phyloP scores from a whole-genome alignment of 345 rosid species.

The Geranium rotundifolium region DNA sequence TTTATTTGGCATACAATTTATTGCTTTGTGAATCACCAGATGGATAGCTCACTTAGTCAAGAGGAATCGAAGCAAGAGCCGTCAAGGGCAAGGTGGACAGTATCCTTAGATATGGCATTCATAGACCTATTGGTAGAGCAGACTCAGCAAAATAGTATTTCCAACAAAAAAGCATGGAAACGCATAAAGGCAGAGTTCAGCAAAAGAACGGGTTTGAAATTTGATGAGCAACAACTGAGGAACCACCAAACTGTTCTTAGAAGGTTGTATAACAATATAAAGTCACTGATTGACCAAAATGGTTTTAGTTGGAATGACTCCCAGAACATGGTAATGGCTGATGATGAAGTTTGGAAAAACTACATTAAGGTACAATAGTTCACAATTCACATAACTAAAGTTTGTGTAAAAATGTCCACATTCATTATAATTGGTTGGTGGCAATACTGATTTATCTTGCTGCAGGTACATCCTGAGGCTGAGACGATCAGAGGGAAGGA shows the following conservation, averaged over 20 bases:
- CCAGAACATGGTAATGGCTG: not conserved
- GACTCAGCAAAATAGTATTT: not conserved
- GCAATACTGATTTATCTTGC: not conserved
- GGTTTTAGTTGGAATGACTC: not conserved
- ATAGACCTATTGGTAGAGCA: not conserved
- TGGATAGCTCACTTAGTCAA: not conserved
- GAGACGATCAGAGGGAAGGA: slow-evolving; percentile 2
- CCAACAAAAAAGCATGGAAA: not conserved
- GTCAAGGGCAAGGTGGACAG: not conserved
- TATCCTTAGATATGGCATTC: not conserved
- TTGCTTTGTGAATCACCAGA: not conserved
- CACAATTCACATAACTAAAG: not conserved
- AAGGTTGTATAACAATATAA: not conserved
- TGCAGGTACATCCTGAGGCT: not conserved
- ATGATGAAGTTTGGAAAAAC: not conserved
- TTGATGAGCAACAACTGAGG: not conserved
- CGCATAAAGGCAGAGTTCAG: not conserved
- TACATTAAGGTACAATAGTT: not conserved
- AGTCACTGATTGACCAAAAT: not conserved
- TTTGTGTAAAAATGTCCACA: too few relatives aligned
- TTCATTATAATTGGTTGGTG: not conserved
- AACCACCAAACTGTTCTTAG: not conserved
- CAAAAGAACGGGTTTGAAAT: not conserved
- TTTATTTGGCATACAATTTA: not conserved
- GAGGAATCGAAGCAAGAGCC: not conserved